These are phyloP conservation scores for Cercophora samala DNA, from an alignment of 495 filamentous ascomycete species.

Conservation along the genomic window DNA sequence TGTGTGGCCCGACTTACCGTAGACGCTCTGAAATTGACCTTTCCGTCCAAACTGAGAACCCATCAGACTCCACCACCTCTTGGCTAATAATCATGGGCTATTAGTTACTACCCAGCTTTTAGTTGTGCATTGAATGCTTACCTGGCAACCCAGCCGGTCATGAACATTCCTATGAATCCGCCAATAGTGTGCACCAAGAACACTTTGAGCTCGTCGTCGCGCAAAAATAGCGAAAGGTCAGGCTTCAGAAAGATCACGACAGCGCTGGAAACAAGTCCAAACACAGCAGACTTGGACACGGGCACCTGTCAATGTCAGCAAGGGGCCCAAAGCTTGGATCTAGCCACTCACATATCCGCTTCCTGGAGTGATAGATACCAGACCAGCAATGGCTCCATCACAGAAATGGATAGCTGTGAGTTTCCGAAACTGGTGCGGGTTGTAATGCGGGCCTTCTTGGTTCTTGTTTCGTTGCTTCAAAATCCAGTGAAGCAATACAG, in stretches of 20 bases:
- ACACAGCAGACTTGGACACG: not conserved
- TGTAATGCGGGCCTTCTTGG: not conserved
- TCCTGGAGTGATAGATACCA: not conserved
- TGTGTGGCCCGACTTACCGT: not conserved
- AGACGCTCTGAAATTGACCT: not conserved
- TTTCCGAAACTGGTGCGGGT: not conserved
- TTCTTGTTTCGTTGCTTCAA: not conserved
- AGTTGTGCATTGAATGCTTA: not conserved
- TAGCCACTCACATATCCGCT: not conserved
- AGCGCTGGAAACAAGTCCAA: not conserved
- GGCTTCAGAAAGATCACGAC: not conserved
- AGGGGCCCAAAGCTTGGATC: not conserved
- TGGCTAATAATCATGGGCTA: not conserved
- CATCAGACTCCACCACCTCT: not conserved
- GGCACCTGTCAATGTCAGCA: constrained; percentile 1
- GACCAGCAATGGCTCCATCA: not conserved
- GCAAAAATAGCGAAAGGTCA: not conserved
- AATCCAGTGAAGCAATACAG: not conserved
- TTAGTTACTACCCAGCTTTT: not conserved
- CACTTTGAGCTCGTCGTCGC: not conserved
- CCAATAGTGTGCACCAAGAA: not conserved
- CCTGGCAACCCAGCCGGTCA: not conserved
- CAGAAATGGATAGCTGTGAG: not conserved
- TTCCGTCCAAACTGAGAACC: not conserved
- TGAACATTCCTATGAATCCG: not conserved